Conservation (phyloP, 345 rosid species). For the Melaleuca alternifolia region DNA sequence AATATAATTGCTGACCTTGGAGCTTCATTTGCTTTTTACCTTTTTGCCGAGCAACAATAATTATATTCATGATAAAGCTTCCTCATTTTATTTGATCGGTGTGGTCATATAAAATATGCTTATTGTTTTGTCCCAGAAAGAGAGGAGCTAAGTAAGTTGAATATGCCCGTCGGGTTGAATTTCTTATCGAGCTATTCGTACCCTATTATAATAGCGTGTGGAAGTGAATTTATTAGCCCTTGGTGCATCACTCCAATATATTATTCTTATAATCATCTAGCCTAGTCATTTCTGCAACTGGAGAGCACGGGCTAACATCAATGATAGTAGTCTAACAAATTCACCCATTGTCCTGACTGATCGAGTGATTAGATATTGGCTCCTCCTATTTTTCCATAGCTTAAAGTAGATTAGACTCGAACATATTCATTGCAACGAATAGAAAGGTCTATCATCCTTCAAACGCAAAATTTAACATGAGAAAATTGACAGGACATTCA, state of each 20-base stretch:
- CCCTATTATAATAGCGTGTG: neutral
- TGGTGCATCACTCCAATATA: neutral
- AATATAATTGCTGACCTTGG: no score
- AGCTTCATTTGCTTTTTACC: no score
- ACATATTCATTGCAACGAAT: neutral
- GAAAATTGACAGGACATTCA: no score
- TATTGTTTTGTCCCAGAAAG: neutral
- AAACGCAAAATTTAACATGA: neutral
- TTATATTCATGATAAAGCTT: neutral
- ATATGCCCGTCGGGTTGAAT: no score
- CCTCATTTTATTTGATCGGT: neutral
- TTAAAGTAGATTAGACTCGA: neutral
- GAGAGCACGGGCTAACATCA: neutral
- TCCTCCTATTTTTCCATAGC: neutral
- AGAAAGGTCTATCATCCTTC: neutral
- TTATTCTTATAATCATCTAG: neutral
- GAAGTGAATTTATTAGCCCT: no score
- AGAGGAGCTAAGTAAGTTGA: neutral
- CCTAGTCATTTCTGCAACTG: neutral
- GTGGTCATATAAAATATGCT: neutral
- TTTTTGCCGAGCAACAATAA: rapidly evolving
- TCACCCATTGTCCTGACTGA: neutral
- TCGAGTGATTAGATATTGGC: neutral
- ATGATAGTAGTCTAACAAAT: no score
- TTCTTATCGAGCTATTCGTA: neutral